Evolutionary conservation across 192 early-diverging fungal genomes (phyloP), one percentile per base, ranked within the genome.

Genomic region (Rhizophagus clarus): DNA sequence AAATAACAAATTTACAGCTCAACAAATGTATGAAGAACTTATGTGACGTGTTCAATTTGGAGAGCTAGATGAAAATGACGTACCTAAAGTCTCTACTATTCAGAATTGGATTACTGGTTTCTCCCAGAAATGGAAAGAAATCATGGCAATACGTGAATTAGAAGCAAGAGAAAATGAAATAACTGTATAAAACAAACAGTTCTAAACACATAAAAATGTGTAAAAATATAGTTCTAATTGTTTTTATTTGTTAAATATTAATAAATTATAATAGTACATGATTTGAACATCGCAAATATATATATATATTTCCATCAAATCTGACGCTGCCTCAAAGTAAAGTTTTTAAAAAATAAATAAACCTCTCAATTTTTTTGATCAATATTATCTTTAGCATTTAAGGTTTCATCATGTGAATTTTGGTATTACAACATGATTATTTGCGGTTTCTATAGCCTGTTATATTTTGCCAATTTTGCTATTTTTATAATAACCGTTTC

Each of bases 21-120:
- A 62, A 62, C 61, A 62, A 62, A 62, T 62, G 22, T 5, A 62
- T 62, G 4, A 62, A 9, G 22, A 62, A 62, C 61, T 62, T 62
- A 24, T 62, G 17, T n/a, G 22, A 17, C 20, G 1, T 24, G 15
- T n/a, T 62, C 22, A 62, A n/a, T 24, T 62, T 62, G 61, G 22
- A 26, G 61, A 62, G 24, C 22, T 62, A 26, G 22, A 24, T 26
- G 4, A 62, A 62, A 62, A 62, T n/a, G 22, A 62, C 22, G 17
- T 62, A 62, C 20, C 61, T 26, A 62, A 62, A 62, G 26, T 62
- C 17, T 62, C 61, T n/a, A 62, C 61, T 62, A 62, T 62, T 62
- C 22, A 62, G 26, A 62, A 62, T 62, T 62, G 22, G 61, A 62
- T 62, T 62, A 62, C 61, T 17, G 4, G 22, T 62, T 62, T 62